Percentiles rank a stretch among this genome's conserved stretches.
Evolutionary conservation across 306 rosid species (phyloP).

Genomic region (Dalbergia cochinchinensis): DNA sequence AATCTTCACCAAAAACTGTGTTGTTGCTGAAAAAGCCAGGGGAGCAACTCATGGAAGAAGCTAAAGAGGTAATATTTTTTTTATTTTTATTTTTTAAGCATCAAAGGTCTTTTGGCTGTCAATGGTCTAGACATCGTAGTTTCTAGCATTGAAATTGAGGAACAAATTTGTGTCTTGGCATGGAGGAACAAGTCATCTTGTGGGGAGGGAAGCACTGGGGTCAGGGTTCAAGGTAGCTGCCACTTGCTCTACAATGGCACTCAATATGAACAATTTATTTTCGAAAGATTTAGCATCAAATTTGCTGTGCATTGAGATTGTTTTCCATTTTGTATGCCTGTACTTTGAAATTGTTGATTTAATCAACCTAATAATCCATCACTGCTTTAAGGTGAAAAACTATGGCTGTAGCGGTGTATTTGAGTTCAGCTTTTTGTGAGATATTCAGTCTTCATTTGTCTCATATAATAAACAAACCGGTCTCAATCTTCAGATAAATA

Average conservation of each 20-base stretch:
- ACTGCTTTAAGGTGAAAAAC: no score
- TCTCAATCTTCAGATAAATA: no score
- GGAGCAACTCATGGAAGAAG: conserved; percentile 92
- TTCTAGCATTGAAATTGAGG: conserved; percentile 31
- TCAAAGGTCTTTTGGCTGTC: conserved; percentile 14
- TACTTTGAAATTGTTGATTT: no score
- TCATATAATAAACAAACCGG: no score
- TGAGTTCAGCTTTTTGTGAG: no score
- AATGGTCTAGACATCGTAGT: conserved; percentile 25
- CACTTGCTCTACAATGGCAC: background rate
- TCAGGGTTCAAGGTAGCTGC: conserved; percentile 24
- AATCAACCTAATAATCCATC: no score
- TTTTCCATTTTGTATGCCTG: no score
- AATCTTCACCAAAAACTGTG: conserved; percentile 91
- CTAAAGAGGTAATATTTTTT: conserved; percentile 76
- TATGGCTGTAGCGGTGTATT: no score
- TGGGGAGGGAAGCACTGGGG: conserved; percentile 31
- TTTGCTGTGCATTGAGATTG: no score
- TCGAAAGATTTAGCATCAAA: no score
- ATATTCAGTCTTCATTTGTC: no score
- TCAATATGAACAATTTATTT: conserved; percentile 15
- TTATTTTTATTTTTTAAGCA: conserved; percentile 4
- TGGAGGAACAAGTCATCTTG: conserved; percentile 14
- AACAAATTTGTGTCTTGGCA: conserved; percentile 15
- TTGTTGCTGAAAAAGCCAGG: conserved; percentile 93